Base-by-base conservation (phyloP, 441 rosid genomes). In the Bocquillonia castaneifolia region DNA sequence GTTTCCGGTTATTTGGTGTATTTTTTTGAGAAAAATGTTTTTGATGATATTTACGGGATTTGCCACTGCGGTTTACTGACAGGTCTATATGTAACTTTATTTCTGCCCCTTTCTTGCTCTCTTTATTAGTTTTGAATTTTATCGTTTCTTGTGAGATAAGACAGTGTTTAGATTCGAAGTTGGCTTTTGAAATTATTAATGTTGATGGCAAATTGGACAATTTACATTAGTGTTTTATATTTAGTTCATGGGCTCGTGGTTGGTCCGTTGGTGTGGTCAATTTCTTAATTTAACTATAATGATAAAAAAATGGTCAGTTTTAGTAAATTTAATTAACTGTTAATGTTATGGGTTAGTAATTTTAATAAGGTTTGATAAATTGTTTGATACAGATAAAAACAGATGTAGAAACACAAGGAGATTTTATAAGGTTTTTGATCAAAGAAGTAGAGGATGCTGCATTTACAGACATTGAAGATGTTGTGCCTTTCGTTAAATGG, bases 371-470 rank as follows among this genome's bases (percentile, higher is more conserved):
- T 20, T 20, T 8, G 25, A 12, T 64, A 36, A 39, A 39, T 31
- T 66, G 2, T 32, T 64, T 23, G 64, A 18, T 17, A 34, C 93
- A 93, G 99, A 88, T 93, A 32, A 91, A 91, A 81, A 89, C 96
- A 47, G 99, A 93, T 76, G 99, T 90, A 12, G 97, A 93, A 72
- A 86, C 86, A 55, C 99, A 93, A 73, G 96, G 97, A 42, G 99
- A 93, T 34, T 93, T 93, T 79, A 87, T 93, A 57, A 84, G 84
- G 74, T 88, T 83, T 71, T 75, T 93, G 81, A 93, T 91, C 65
- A 91, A 86, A 44, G 96, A 93, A 69, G 93, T 93, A 4, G 96
- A 85, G 81, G 80, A 74, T 72, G 97, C 96, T 23, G 95, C 88
- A 63, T 91, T 89, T 76, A 68, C 86, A 26, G 82, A 82, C 23